These are phyloP conservation scores for Hygrophorus pudorinus DNA, from an alignment of 768 basidiomycete species.

Conservation along the genomic window DNA sequence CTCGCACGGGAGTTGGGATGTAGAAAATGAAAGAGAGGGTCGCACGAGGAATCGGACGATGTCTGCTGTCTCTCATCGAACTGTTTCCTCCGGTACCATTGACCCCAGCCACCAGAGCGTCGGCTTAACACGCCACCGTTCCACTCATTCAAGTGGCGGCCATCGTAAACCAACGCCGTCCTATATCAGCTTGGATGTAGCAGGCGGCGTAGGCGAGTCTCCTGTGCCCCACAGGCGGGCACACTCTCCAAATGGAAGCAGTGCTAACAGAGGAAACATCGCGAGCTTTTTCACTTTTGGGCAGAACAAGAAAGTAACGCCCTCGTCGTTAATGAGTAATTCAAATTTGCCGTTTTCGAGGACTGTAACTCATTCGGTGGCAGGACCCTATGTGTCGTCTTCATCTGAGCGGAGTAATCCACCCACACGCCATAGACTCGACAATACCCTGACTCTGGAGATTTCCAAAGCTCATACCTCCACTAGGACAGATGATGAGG, in stretches of 20 bases:
- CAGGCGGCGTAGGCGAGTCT: conserved; percentile 59
- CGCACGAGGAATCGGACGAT: conserved; percentile 25
- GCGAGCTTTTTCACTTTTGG: conserved; percentile 45
- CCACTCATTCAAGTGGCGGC: conserved; percentile 22
- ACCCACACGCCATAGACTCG: not conserved
- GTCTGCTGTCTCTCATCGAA: conserved; percentile 33
- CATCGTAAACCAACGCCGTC: conserved; percentile 28
- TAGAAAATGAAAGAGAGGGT: conserved; percentile 13
- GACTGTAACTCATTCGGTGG: not conserved
- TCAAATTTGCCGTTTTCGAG: not conserved
- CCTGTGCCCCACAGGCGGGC: conserved; percentile 33
- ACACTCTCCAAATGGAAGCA: conserved; percentile 14
- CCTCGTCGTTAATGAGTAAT: conserved; percentile 6
- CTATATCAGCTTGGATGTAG: conserved; percentile 34
- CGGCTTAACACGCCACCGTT: conserved; percentile 20
- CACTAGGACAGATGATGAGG: conserved; percentile 18
- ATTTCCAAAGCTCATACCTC: no score
- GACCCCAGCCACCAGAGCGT: conserved; percentile 25
- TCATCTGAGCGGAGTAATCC: not conserved
- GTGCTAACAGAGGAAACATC: conserved; percentile 37
- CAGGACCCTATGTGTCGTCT: no score
- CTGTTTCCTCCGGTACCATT: conserved; percentile 26
- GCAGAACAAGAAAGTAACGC: conserved; percentile 11
- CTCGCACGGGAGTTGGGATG: conserved; percentile 4
- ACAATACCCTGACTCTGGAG: not conserved